These are phyloP conservation scores for Ochromonas danica DNA, from an alignment of 108 stramenopile species.

Conservation along the genomic window DNA sequence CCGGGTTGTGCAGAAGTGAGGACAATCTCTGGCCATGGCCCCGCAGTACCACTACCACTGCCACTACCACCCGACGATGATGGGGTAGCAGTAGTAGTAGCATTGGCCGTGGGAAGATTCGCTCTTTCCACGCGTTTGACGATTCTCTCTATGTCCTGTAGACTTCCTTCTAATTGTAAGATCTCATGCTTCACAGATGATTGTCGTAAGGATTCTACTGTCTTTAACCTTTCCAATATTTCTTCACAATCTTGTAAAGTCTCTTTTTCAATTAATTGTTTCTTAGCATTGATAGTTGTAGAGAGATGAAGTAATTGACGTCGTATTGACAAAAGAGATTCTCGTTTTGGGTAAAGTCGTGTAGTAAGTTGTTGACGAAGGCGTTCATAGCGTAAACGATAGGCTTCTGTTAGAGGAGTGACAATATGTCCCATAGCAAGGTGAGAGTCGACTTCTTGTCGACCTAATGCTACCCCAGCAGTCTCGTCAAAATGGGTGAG, in stretches of 20 bases:
- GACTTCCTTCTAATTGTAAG: conserved; percentile 15
- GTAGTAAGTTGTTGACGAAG: conserved; percentile 3
- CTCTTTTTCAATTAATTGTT: conserved; percentile 6
- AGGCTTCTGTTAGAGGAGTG: not conserved
- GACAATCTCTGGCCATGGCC: not conserved
- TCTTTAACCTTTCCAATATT: conserved; percentile 14
- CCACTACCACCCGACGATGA: too few relatives aligned
- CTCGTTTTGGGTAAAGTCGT: conserved; percentile 6
- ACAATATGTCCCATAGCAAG: conserved; percentile 19
- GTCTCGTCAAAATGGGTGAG: conserved; percentile 35
- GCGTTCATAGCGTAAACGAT: conserved; percentile 13
- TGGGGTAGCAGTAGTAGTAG: not conserved
- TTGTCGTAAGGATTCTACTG: conserved; percentile 29
- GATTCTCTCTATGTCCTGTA: conserved; percentile 5
- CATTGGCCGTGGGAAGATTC: not conserved
- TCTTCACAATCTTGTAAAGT: conserved; percentile 9
- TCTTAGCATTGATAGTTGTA: not conserved
- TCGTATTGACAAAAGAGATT: not conserved
- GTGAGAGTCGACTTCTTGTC: conserved; percentile 1
- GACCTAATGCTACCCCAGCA: conserved; percentile 18
- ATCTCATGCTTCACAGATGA: conserved; percentile 19
- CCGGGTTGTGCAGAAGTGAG: not conserved
- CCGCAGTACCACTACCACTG: not conserved
- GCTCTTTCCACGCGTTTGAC: conserved; percentile 22
- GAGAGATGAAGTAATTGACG: not conserved